Conservation (phyloP, 805 yeast species). For the Candida cerambycidarum region DNA sequence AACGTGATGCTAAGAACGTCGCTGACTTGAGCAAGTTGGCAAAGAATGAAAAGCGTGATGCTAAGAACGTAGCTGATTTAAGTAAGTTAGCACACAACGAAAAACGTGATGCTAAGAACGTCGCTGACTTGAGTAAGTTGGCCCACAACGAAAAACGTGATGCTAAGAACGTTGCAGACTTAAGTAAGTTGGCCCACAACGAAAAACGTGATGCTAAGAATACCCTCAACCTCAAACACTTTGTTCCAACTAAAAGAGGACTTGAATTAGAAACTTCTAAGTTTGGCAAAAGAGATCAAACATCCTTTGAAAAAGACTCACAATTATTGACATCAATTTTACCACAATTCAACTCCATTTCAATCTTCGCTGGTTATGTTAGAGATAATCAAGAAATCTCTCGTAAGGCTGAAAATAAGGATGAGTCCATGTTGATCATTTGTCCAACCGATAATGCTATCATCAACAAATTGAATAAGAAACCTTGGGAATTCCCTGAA, state of each 20-base stretch:
- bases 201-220: constrained; percentile 19
- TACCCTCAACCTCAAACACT: constrained; percentile 9
- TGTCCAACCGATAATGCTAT: constrained; percentile 70
- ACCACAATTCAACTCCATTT: constrained; percentile 41
- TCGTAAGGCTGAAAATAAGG: constrained; percentile 44
- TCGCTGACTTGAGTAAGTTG: no score
- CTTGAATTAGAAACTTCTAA: neutral
- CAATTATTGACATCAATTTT: constrained; percentile 33
- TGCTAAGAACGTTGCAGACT: neutral
- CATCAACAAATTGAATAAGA: constrained; percentile 44
- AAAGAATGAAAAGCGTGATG: constrained; percentile 10
- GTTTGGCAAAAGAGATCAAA: constrained; percentile 12
- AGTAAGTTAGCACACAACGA: neutral
- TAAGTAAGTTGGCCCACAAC: constrained; percentile 6
- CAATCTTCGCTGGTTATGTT: constrained; percentile 68
- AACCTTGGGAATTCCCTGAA: constrained; percentile 84
- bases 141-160: no score
- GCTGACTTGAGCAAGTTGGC: constrained; percentile 13
- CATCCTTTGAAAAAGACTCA: constrained; percentile 14
- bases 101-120: no score
- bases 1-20: constrained; percentile 13
- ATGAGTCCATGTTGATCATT: constrained; percentile 52
- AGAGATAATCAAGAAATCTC: constrained; percentile 58
- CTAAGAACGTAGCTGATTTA: constrained; percentile 10
- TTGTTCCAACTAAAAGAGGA: constrained; percentile 9